Percentiles rank a stretch among this genome's conserved stretches.
Evolutionary conservation across 225 moss, liverwort and hornwort species (phyloP).

Genomic region (Sphagnum contortum): DNA sequence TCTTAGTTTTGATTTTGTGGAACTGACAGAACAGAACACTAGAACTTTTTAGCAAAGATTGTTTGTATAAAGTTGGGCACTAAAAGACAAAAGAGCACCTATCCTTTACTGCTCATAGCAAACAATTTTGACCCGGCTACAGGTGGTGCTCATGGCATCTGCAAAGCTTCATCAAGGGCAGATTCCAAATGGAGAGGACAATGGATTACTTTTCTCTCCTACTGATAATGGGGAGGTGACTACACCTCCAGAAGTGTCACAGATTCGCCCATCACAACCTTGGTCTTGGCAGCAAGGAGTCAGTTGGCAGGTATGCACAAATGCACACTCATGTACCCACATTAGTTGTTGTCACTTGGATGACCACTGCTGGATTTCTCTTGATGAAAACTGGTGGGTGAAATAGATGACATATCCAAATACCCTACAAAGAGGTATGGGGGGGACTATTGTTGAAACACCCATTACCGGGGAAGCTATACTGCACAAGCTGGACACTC

Average conservation of each 20-base stretch:
- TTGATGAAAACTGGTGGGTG: background rate
- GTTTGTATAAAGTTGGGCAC: too few relatives aligned
- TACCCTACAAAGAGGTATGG: conserved; percentile 5
- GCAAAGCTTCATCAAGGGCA: conserved; percentile 27
- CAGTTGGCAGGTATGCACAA: conserved; percentile 6
- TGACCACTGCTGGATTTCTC: background rate
- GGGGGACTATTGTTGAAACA: conserved; percentile 5
- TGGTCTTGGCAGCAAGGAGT: conserved; percentile 40
- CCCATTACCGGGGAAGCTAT: conserved; percentile 15
- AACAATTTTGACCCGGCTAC: background rate
- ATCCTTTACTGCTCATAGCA: background rate
- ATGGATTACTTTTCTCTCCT: conserved; percentile 2
- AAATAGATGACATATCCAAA: conserved; percentile 19
- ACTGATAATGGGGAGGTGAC: conserved; percentile 24
- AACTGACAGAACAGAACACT: background rate
- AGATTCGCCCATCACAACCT: conserved; percentile 15
- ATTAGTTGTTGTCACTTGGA: background rate
- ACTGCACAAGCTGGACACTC: conserved; percentile 37
- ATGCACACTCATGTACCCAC: background rate
- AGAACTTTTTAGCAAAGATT: too few relatives aligned
- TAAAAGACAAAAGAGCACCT: background rate
- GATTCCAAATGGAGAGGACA: conserved; percentile 5
- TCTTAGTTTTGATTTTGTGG: background rate
- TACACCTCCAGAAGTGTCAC: conserved; percentile 4
- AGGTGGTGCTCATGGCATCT: conserved; percentile 41